Base-by-base conservation (phyloP, 148 eudicot genomes). In the Hydrangea macrophylla region DNA sequence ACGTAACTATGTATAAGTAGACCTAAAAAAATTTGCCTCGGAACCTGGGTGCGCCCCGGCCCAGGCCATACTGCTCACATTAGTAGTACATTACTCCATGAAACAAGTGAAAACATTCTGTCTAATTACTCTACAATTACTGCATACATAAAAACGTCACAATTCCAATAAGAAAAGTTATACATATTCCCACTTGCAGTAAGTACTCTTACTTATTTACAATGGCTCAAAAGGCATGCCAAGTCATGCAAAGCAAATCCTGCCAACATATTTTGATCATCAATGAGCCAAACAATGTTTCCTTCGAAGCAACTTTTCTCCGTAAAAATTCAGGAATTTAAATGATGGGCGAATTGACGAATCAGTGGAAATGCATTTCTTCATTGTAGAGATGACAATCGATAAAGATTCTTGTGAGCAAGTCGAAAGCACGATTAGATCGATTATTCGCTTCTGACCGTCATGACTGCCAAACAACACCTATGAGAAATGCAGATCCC, bases 261-360 rank as follows among this genome's bases (percentile, higher is more conserved):
- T 48, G 53, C 53, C 53, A 18, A 48, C 17, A 15, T 48, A 2
- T 15, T 8, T 15, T 15, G 6, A 3, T 15, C 0, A 9, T 0
- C 17, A 7, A 48, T 48, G 53, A 48, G n/a, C n/a, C n/a, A n/a
- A n/a, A n/a, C n/a, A n/a, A n/a, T n/a, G n/a, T n/a, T 15, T 20
- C n/a, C 8, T 1, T 0, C n/a, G 53, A 18, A 48, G 23, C 31
- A 4, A 9, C 13, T 27, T 30, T n/a, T 6, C 50, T 39, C 15
- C 7, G 12, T 36, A 63, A 42, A 11, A 33, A 45, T 61, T 80
- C 69, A 77, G 13, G 62, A 35, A 4, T 61, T 71, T 57, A 68
- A 89, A 75, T 33, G 95, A 84, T 30, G 91, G 95, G 44, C 91
- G 87, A 18, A 76, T 70, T 4, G 77, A 82, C 56, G 89, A 77